Evolutionary conservation across 1,284 basidiomycete species (phyloP).

Genomic region (Xerocomus nothofagi): DNA sequence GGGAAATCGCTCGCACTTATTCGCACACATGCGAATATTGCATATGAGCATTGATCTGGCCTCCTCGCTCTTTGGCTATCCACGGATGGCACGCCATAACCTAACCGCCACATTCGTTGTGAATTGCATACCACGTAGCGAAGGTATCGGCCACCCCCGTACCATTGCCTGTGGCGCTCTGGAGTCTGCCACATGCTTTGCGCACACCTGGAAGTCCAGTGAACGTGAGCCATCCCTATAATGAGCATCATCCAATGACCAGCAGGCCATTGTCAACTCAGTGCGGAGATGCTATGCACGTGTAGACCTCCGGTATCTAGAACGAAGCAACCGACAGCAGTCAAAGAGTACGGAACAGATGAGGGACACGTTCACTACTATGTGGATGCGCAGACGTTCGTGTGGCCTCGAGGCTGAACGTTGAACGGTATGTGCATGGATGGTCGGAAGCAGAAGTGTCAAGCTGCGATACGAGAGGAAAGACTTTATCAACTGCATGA

Average conservation of each 20-base stretch:
- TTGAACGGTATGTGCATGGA: not conserved
- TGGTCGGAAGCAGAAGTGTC: no score
- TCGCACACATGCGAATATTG: not conserved
- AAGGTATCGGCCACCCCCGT: not conserved
- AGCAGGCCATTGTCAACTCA: not conserved
- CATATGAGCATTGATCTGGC: not conserved
- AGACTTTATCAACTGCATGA: no score
- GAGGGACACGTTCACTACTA: not conserved
- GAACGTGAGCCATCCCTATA: conserved; percentile 2
- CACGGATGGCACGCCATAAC: not conserved
- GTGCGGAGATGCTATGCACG: conserved; percentile 4
- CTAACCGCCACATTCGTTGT: not conserved
- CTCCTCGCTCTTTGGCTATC: not conserved
- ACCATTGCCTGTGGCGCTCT: not conserved
- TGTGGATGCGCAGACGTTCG: not conserved
- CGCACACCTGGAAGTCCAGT: not conserved
- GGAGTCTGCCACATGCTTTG: not conserved
- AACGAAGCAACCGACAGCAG: not conserved
- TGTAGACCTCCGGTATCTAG: not conserved
- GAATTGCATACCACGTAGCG: not conserved
- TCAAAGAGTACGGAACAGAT: not conserved
- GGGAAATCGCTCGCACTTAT: not conserved
- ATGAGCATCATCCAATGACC: not conserved
- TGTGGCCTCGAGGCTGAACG: not conserved
- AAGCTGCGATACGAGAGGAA: no score